Evolutionary conservation across 257 asterid species (phyloP), one percentile per base, ranked within the genome.

Genomic region (Capsicum baccatum): DNA sequence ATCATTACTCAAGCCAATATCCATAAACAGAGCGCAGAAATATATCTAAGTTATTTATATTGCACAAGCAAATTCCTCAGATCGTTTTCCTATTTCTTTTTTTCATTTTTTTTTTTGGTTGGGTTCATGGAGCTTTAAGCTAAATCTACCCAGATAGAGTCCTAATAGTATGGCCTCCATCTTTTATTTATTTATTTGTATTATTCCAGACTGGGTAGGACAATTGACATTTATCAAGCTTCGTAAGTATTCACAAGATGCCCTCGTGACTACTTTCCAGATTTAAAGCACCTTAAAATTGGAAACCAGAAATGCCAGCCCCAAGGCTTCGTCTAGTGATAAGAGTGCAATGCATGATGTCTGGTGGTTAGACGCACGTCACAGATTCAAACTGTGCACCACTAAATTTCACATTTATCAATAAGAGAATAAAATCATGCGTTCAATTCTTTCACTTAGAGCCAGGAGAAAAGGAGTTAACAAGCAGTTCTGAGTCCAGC

Each of bases 61-160:
- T 26, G 82, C 0, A 76, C 81, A 76, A 76, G 44, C 66, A 78
- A 54, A 78, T 14, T 54, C 33, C 54, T 78, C 5, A 26, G 50
- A 54, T 54, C 64, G 64, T 33, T 78, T 21, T 52, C 81, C 63
- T 7, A 48, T 74, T 52, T 52, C 44, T n/a, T 50, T 74, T 64
- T 12, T 69, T 15, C 21, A 35, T 9, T 16, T 3, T 66, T 37
- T 26, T 68, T 70, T 70, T 39, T 39, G 44, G 33, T 26, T 26
- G 19, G 16, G 9, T 70, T 42, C 79, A 42, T 1, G 2, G 64
- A 14, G 10, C 64, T 52, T 42, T 21, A 3, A 0, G 26, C 48
- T 26, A 33, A 78, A 33, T 26, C 82, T 78, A 2, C 5, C 9
- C 64, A 78, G 64, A 78, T 35, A 78, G 16, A 62, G 62, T 74